Conservation (phyloP, 768 basidiomycete genomes). For the Termitomyces sp. region DNA sequence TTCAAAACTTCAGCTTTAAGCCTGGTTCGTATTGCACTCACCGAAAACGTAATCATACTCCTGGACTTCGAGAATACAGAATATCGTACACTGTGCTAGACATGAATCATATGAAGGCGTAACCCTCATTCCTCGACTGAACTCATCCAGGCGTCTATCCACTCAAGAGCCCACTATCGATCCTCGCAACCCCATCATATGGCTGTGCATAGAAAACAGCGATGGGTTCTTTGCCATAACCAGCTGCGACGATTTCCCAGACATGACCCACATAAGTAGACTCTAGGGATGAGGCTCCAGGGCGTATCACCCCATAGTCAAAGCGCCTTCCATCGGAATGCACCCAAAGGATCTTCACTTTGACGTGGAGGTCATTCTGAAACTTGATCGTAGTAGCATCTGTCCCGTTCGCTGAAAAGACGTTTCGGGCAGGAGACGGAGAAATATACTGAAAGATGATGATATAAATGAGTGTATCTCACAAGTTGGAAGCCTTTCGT, state of each 20-base stretch:
- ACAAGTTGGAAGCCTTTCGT: neutral
- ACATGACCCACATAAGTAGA: slow-evolving; percentile 12
- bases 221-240: neutral
- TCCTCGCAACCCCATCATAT: neutral
- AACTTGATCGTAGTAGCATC: slow-evolving; percentile 12
- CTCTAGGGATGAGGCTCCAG: slow-evolving; percentile 3
- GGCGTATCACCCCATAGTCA: neutral
- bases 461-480: neutral
- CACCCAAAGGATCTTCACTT: slow-evolving; percentile 9
- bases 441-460: neutral
- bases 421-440: neutral
- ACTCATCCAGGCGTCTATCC: neutral
- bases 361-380: slow-evolving; percentile 9
- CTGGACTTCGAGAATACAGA: neutral
- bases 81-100: neutral
- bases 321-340: neutral
- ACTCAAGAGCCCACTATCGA: neutral
- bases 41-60: no score
- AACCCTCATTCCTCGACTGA: neutral
- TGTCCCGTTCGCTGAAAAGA: no score
- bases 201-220: slow-evolving; percentile 8
- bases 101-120: neutral
- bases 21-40: no score
- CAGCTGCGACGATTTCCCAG: slow-evolving; percentile 7
- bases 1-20: no score